Conservation (phyloP, 2,329 filamentous ascomycete genomes). For the Aspergillus ibericus region DNA sequence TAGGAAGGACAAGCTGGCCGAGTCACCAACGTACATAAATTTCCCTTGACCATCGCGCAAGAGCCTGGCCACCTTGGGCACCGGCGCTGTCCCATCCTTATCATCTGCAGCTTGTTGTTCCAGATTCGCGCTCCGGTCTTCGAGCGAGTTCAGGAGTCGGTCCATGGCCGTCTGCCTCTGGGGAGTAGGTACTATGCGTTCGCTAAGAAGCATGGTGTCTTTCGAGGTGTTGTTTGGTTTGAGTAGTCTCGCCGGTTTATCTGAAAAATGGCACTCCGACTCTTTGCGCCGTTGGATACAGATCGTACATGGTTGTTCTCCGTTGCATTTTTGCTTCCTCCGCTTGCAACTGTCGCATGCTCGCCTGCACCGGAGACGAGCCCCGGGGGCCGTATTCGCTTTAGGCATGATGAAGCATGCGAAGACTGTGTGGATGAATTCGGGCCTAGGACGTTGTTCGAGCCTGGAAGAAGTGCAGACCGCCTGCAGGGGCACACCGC, state of each 20-base stretch:
- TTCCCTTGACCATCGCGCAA: constrained; percentile 55
- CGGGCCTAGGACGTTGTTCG: background rate
- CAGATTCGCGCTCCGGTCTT: constrained; percentile 31
- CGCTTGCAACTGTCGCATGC: constrained; percentile 50
- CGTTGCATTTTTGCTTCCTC: constrained; percentile 55
- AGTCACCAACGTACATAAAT: constrained; percentile 57
- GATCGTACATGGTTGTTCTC: constrained; percentile 52
- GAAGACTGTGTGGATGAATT: background rate
- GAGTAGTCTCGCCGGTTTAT: constrained; percentile 38
- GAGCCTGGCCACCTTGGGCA: constrained; percentile 45
- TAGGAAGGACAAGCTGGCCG: constrained; percentile 53
- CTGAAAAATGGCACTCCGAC: constrained; percentile 43
- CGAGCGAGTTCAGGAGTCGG: constrained; percentile 33
- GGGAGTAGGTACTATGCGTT: constrained; percentile 29
- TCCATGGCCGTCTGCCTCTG: constrained; percentile 38
- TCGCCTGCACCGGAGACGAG: constrained; percentile 37
- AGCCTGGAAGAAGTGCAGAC: background rate
- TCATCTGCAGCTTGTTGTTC: constrained; percentile 32
- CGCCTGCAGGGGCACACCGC: background rate
- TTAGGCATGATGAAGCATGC: constrained; percentile 27
- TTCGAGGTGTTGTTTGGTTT: constrained; percentile 26
- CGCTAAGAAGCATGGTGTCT: constrained; percentile 36
- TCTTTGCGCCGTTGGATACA: constrained; percentile 46
- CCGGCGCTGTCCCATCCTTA: constrained; percentile 35
- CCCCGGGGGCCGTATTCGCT: constrained; percentile 30